These are phyloP conservation scores for Nissolia schottii DNA, from an alignment of 306 rosid genomes.

Conservation along the genomic window DNA sequence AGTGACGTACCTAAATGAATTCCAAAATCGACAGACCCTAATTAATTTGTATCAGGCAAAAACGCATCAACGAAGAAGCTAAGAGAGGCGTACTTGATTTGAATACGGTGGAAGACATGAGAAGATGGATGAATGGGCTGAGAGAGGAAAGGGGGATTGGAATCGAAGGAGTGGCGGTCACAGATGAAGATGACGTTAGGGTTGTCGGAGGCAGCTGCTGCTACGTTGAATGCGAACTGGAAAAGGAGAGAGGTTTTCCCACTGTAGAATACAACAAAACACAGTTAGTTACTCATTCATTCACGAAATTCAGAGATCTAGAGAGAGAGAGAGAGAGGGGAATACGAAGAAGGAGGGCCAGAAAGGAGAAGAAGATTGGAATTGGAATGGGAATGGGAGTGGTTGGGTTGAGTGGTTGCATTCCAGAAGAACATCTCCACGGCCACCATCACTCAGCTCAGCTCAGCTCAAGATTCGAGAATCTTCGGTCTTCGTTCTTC, in stretches of 20 bases:
- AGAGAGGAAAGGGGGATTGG: slow-evolving; percentile 84
- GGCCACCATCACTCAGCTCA: slow-evolving; percentile 37
- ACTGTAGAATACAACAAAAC: slow-evolving; percentile 22
- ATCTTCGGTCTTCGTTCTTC: background rate
- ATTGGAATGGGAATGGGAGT: slow-evolving; percentile 2
- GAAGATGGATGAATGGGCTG: slow-evolving; percentile 70
- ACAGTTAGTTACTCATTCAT: background rate
- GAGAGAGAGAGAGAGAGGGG: background rate
- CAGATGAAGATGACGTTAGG: slow-evolving; percentile 65
- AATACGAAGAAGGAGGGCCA: slow-evolving; percentile 81
- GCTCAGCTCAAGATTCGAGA: background rate
- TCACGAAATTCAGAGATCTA: background rate
- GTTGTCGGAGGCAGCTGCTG: slow-evolving; percentile 12
- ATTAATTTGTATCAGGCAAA: no score
- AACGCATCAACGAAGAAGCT: no score
- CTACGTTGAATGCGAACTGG: slow-evolving; percentile 75
- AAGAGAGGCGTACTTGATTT: slow-evolving; percentile 63
- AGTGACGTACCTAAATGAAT: slow-evolving; percentile 67
- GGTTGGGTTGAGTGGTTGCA: slow-evolving; percentile 11
- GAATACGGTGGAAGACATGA: slow-evolving; percentile 55
- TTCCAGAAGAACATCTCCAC: slow-evolving; percentile 60
- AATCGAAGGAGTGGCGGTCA: slow-evolving; percentile 48
- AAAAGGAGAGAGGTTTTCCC: slow-evolving; percentile 82
- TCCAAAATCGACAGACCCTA: no score
- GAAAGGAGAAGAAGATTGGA: slow-evolving; percentile 54